Evolutionary conservation across 2,329 filamentous ascomycete genomes (phyloP), one percentile per base, ranked within the genome.

Genomic region (Pestalotiopsis sp.): DNA sequence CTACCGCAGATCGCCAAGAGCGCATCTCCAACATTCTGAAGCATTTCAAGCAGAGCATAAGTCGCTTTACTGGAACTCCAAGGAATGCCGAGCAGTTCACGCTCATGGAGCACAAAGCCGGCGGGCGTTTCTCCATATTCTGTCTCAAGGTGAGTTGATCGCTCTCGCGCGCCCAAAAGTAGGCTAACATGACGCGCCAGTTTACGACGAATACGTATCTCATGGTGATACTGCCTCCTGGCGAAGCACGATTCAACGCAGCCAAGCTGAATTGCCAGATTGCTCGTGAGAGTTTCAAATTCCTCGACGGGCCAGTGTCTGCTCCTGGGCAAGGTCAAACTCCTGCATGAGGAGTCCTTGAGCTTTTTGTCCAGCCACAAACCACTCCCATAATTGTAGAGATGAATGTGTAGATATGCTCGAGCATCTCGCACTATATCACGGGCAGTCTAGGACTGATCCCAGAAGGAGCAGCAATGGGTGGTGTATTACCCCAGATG

Each of bases 191-290:
- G 3, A 57, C 14, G 12, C 13, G 12, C 38, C 49, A 70, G 73
- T 94, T 99, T 73, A 99, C 96, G 2, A 97, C 96, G 66, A 99
- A 99, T 81, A 99, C 96, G 2, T 98, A 98, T 77, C 91, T 99
- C 69, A 93, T 97, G 76, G 93, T 97, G 9, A 91, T 97, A 45
- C 89, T 98, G 72, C 95, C 96, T 0, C 94, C 95, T 0, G 95
- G 95, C 27, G 95, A 98, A 80, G 93, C 93, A 23, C 88, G 93
- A 5, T 97, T 97, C 84, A 98, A 98, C 75, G 90, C 93, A 66
- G 95, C 95, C 13, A 90, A 96, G 79, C 86, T 97, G 72, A 98
- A 98, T 78, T 96, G 95, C 72, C 91, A 93, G 80, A 91, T 97
- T 69, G 95, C 94, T 0, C 88, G 94, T 60, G 90, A 93, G 73